Percentiles rank a stretch among this genome's conserved stretches.
These are phyloP conservation scores for Hordeum marinum DNA, from an alignment of 176 grass and related monocot genomes.

Conservation along the genomic window DNA sequence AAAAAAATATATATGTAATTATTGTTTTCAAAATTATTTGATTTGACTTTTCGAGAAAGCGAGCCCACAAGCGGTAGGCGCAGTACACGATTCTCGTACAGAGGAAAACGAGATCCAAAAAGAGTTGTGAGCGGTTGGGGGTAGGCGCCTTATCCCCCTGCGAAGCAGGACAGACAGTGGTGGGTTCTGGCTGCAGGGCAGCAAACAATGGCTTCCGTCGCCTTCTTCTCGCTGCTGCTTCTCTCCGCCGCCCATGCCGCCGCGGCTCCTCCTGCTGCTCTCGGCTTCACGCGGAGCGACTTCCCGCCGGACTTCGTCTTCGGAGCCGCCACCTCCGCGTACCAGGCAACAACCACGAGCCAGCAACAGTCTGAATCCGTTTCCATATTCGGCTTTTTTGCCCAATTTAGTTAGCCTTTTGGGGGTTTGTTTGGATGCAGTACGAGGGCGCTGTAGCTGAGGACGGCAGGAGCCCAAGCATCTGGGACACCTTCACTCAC, in stretches of 20 bases:
- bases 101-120: neutral
- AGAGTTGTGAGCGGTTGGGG: neutral
- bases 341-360: neutral
- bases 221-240: neutral
- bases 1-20: no score
- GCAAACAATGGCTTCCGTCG: neutral
- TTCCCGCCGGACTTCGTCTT: conserved; percentile 5
- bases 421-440: neutral
- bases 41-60: no score
- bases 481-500: conserved; percentile 32
- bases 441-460: conserved; percentile 5
- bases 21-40: no score
- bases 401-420: neutral
- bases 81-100: no score
- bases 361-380: neutral
- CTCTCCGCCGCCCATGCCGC: neutral
- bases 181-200: neutral
- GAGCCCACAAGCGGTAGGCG: no score
- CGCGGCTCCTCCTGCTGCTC: neutral
- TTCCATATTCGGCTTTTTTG: neutral
- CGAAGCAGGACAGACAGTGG: neutral
- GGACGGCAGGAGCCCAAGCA: conserved; percentile 34
- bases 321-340: neutral
- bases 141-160: neutral
- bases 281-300: neutral